Conservation (phyloP, 257 asterid species). For the Ilex asprella region DNA sequence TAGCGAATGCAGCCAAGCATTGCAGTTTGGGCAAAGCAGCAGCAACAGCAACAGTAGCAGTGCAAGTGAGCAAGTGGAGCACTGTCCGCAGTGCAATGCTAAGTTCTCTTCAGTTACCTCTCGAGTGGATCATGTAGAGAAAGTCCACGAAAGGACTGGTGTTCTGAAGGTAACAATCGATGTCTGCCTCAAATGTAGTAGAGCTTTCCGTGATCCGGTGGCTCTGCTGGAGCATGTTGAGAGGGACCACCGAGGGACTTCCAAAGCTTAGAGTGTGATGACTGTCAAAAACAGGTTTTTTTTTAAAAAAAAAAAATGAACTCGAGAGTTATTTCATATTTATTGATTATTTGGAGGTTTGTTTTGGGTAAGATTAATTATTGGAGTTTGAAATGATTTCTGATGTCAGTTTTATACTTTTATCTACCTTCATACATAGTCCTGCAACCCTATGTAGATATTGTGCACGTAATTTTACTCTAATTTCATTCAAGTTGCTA, state of each 20-base stretch:
- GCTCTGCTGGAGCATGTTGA: slow-evolving; percentile 91
- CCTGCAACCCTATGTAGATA: too few relatives aligned
- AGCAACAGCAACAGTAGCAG: slow-evolving; percentile 17
- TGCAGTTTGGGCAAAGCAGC: slow-evolving; percentile 19
- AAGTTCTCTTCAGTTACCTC: slow-evolving; percentile 53
- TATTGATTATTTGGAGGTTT: too few relatives aligned
- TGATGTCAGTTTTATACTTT: too few relatives aligned
- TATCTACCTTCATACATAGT: too few relatives aligned
- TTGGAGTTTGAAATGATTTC: too few relatives aligned
- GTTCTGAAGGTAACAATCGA: slow-evolving; percentile 74
- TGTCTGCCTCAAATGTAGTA: slow-evolving; percentile 88
- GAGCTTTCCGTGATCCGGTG: slow-evolving; percentile 85
- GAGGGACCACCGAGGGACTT: slow-evolving; percentile 74
- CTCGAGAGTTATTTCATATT: too few relatives aligned
- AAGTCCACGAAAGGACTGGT: slow-evolving; percentile 73
- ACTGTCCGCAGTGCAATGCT: slow-evolving; percentile 69
- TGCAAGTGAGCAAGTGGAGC: slow-evolving; percentile 49
- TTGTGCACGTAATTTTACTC: too few relatives aligned
- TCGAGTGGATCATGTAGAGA: slow-evolving; percentile 80
- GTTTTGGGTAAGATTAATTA: too few relatives aligned
- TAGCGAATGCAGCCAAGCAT: slow-evolving; percentile 50
- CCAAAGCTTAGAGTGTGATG: slow-evolving; percentile 36
- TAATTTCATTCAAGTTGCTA: too few relatives aligned
- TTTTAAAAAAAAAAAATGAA: too few relatives aligned
- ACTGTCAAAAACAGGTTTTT: too few relatives aligned